Evolutionary conservation across 371 early-diverging fungal species (phyloP), one percentile per base, ranked within the genome.

Genomic region (Syncephalastrum sp.): DNA sequence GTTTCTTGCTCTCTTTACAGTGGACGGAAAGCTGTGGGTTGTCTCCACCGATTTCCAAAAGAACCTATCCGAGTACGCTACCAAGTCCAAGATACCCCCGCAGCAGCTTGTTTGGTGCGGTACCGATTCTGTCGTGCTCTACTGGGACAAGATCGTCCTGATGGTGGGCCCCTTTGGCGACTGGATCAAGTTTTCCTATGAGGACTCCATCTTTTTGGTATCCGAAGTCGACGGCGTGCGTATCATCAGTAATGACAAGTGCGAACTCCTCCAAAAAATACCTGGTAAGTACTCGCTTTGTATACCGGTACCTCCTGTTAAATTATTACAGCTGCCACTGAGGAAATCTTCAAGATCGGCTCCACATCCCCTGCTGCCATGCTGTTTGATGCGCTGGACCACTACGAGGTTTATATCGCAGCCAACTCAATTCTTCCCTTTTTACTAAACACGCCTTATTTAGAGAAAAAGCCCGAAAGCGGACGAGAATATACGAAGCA

Each of bases 161-260:
- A 85, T 98, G 75, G 86, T 97, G 1, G 98, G 96, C 0, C 98
- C 97, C 1, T 93, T 89, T 74, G 96, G 96, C 14, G 95, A 93
- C 61, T 88, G 88, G 75, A 87, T 95, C 54, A 87, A 90, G 74
- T 90, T 90, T 58, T 61, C 84, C 0, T 88, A 92, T 54, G 95
- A 93, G 16, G 86, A 90, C 15, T 79, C 87, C 3, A 88, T 93
- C 21, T 86, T 82, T 54, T 64, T 98, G 33, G 82, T 91, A 19
- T 83, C 94, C 4, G 98, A 98, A 70, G 80, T 93, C 8, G 99
- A 97, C 65, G 94, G 96, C 25, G 88, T 94, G n/a, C 84, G 97
- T 17, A 86, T 97, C 51, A 87, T 98, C 46, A 91, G 87, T 53
- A 83, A 76, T 17, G 85, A 87, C 41, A 84, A 82, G 52, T 95